These are phyloP conservation scores for Truncatella angustata DNA, from an alignment of 2,329 filamentous ascomycete species.

Conservation along the genomic window DNA sequence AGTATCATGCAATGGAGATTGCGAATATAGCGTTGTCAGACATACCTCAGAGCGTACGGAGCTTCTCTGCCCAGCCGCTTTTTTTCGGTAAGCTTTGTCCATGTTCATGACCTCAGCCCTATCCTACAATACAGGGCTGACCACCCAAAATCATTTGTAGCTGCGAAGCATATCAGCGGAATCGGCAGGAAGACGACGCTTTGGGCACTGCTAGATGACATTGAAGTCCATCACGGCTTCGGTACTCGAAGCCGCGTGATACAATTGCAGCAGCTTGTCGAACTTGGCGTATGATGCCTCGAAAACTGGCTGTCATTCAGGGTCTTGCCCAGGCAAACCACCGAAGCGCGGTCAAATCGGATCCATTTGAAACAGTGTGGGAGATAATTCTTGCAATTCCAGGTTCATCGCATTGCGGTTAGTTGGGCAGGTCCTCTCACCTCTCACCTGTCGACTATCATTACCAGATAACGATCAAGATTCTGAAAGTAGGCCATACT, in stretches of 20 bases:
- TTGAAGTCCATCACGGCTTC: conserved; percentile 7
- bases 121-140: background rate
- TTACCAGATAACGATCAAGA: too few species aligned
- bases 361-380: too few species aligned
- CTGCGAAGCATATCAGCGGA: conserved; percentile 9
- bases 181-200: conserved; percentile 8
- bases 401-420: too few species aligned
- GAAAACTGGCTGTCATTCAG: too few species aligned
- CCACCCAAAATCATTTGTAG: background rate
- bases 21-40: conserved; percentile 8
- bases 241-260: conserved; percentile 5
- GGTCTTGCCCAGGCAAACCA: too few species aligned
- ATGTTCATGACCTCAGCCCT: too few species aligned
- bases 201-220: conserved; percentile 7
- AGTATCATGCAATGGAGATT: conserved; percentile 8
- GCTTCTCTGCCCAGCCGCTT: conserved; percentile 6
- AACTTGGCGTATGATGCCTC: too few species aligned
- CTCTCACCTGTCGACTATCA: too few species aligned
- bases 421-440: too few species aligned
- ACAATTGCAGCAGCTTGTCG: conserved; percentile 6
- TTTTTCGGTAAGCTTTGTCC: conserved; percentile 8
- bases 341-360: too few species aligned
- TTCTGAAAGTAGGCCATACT: too few species aligned
- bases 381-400: too few species aligned
- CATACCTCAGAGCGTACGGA: conserved; percentile 4